Conservation (phyloP, 768 basidiomycete genomes). For the Tricholoma hemisulphureum region DNA sequence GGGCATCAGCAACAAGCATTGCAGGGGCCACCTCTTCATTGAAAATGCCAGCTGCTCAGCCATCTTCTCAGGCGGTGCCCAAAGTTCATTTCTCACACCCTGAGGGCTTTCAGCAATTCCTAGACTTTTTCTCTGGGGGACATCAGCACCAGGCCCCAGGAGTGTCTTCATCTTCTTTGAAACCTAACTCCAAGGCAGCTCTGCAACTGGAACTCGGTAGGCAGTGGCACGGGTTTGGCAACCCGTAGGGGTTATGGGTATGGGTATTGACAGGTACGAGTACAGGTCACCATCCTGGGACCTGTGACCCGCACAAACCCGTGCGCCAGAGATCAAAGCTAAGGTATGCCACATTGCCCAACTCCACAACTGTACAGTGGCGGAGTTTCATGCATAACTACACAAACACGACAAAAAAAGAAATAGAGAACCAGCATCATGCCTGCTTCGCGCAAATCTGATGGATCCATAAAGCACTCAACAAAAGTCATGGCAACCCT, state of each 20-base stretch:
- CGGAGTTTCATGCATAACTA: too few species aligned
- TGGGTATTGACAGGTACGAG: too few species aligned
- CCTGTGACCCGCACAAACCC: too few species aligned
- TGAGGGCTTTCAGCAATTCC: constrained; percentile 9
- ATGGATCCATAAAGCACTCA: too few species aligned
- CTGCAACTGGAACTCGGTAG: background rate
- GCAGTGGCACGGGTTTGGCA: too few species aligned
- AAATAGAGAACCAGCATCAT: background rate
- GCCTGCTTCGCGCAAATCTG: background rate
- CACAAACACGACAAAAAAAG: background rate
- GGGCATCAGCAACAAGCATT: too few species aligned
- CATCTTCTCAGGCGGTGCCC: constrained; percentile 1
- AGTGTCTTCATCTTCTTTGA: background rate
- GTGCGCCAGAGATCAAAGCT: too few species aligned
- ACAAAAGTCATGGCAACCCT: too few species aligned
- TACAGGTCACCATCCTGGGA: too few species aligned
- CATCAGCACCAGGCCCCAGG: background rate
- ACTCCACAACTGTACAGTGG: too few species aligned
- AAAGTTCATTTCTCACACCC: background rate
- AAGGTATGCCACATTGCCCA: too few species aligned
- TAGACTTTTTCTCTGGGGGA: constrained; percentile 11
- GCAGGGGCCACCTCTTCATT: background rate
- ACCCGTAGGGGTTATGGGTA: too few species aligned
- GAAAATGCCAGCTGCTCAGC: background rate
- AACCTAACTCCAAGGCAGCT: background rate